Evolutionary conservation across 2,329 filamentous ascomycete species (phyloP), one percentile per base, ranked within the genome.

Genomic region (Verticillium tricorpus): DNA sequence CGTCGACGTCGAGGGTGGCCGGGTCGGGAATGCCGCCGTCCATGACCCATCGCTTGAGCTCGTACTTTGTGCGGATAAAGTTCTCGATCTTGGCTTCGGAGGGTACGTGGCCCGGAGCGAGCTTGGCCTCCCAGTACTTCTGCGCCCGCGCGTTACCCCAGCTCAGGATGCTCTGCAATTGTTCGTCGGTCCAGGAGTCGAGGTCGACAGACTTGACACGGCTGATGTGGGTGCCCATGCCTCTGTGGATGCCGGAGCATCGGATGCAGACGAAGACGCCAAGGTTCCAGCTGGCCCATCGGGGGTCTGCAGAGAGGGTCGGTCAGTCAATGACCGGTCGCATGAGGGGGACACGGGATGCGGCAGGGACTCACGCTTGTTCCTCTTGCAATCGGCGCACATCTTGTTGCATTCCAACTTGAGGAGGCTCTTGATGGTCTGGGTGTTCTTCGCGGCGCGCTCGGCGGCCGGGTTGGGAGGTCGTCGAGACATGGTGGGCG

Each of bases 31-130:
- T 94, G 5, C 88, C 88, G 1, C 95, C 95, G 64, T 99, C 95
- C 93, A 98, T 98, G n/a, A 93, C 90, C 95, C 95, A 99, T 79
- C 96, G 85, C 85, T 97, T 98, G 60, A 95, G 90, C 76, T 99
- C 95, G 77, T 99, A 99, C 78, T 99, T 99, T 61, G 96, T 99
- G 68, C 95, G 89, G 70, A 99, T 98, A 73, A 99, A 99, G 82
- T 98, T 99, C 84, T 99, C 95, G 69, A 99, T 98, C 84, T 99
- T 99, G 68, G 91, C 86, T 80, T 99, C 96, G 25, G 94, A 97
- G 1, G 95, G 95, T 56, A 94, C 87, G 77, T 99, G 95, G 63
- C 93, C 93, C 15, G 89, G 80, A 2, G 94, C 93, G 71, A 99
- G 80, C 79, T 98, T 99, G 65, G 91, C 87, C 78, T 99, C 96